Evolutionary conservation across 257 asterid genomes (phyloP).

Genomic region (Thymus mandschuricus): DNA sequence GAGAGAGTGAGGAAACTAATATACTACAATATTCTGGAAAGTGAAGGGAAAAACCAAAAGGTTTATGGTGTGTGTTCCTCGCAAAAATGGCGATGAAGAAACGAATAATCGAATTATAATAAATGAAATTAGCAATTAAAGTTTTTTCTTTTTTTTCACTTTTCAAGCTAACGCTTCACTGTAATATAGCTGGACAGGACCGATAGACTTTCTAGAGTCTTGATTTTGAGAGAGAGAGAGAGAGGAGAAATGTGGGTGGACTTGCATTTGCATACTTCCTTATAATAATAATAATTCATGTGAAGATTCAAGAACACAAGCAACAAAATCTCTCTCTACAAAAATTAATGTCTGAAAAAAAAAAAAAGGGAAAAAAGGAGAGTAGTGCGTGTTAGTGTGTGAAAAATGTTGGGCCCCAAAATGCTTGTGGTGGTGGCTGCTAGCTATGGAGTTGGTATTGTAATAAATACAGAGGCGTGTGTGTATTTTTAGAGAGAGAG

Average conservation of each 20-base stretch:
- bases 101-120: not conserved
- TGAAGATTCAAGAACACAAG: conserved; percentile 22
- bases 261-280: conserved; percentile 9
- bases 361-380: conserved; percentile 8
- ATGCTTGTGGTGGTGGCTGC: conserved; percentile 20
- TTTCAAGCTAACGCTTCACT: conserved; percentile 55
- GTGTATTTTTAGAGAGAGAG: conserved; percentile 23
- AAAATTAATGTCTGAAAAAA: conserved; percentile 27
- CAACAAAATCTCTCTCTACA: conserved; percentile 2
- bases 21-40: conserved; percentile 39
- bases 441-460: conserved; percentile 36
- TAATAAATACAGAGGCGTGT: conserved; percentile 1
- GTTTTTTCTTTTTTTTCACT: not conserved
- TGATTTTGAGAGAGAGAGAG: conserved; percentile 21
- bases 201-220: conserved; percentile 24
- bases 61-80: conserved; percentile 28
- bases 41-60: conserved; percentile 38
- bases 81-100: not conserved
- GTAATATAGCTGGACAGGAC: conserved; percentile 60
- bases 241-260: conserved; percentile 29
- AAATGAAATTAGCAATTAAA: not conserved
- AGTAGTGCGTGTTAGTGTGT: conserved; percentile 4
- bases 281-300: not conserved
- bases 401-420: conserved; percentile 31
- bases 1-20: not conserved